Conservation (phyloP, 176 grass and related monocot genomes). For the Typha latifolia region DNA sequence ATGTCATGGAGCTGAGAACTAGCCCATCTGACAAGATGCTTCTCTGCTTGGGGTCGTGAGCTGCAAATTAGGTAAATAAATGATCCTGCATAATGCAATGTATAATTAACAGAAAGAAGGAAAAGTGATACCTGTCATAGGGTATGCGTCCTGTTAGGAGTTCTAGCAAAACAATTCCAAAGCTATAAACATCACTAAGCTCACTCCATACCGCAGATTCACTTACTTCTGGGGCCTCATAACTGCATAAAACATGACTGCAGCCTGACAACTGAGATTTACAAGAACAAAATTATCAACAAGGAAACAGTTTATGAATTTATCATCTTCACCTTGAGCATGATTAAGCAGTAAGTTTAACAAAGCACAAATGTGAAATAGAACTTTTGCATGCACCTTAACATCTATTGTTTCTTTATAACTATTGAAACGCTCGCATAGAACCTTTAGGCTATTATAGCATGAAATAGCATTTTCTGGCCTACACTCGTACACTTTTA, state of each 20-base stretch:
- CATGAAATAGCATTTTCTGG: too few species aligned
- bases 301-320: conserved; percentile 1
- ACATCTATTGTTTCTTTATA: too few species aligned
- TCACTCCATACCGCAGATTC: conserved; percentile 39
- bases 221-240: conserved; percentile 70
- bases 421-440: too few species aligned
- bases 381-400: background rate
- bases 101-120: background rate
- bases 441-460: too few species aligned
- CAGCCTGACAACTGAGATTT: conserved; percentile 50
- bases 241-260: conserved; percentile 23
- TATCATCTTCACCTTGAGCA: background rate
- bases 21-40: conserved; percentile 78
- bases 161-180: conserved; percentile 85
- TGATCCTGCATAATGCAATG: background rate
- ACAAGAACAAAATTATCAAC: conserved; percentile 8
- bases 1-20: conserved; percentile 76
- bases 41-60: conserved; percentile 46
- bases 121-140: conserved; percentile 56
- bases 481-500: too few species aligned
- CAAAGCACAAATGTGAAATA: background rate
- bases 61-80: conserved; percentile 22
- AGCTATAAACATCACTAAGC: conserved; percentile 80
- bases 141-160: conserved; percentile 76
- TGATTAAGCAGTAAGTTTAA: background rate